Conservation (phyloP, 768 basidiomycete species). For the Exsudoporus frostii region DNA sequence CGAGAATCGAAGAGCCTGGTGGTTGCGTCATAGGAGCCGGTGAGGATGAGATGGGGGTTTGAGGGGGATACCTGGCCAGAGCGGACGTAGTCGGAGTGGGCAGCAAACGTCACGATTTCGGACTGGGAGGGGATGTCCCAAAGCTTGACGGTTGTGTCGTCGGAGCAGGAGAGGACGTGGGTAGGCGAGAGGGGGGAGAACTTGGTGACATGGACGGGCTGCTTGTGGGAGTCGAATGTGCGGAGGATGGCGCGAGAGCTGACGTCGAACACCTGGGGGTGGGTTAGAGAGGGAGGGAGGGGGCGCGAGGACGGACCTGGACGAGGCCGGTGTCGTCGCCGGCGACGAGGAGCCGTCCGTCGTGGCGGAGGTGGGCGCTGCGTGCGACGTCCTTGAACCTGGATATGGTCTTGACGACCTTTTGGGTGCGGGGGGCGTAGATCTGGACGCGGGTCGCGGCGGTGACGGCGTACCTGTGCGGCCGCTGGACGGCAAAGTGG, state of each 20-base stretch:
- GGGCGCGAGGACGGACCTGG: conserved; percentile 41
- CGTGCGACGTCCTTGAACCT: conserved; percentile 96
- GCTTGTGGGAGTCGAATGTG: conserved; percentile 89
- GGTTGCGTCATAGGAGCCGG: conserved; percentile 94
- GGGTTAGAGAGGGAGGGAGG: not conserved
- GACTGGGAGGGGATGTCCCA: conserved; percentile 95
- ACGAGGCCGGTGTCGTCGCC: conserved; percentile 93
- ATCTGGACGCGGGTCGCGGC: conserved; percentile 92
- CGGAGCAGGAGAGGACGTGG: conserved; percentile 90
- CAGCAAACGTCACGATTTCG: conserved; percentile 70
- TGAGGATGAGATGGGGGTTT: conserved; percentile 81
- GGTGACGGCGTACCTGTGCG: conserved; percentile 94
- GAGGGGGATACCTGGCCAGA: conserved; percentile 83
- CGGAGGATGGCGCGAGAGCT: conserved; percentile 91
- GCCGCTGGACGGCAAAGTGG: conserved; percentile 83
- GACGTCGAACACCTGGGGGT: conserved; percentile 80
- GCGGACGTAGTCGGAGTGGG: conserved; percentile 95
- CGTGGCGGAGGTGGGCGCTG: conserved; percentile 81
- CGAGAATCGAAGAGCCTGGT: conserved; percentile 85
- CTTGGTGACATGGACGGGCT: conserved; percentile 92
- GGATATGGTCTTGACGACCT: conserved; percentile 93
- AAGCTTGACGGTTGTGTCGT: conserved; percentile 89
- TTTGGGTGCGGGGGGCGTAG: conserved; percentile 94
- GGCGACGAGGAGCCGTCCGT: conserved; percentile 93
- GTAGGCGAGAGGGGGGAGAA: conserved; percentile 83